These are phyloP conservation scores for Cladosporium halotolerans DNA, from an alignment of 2,329 filamentous ascomycete genomes.

Conservation along the genomic window DNA sequence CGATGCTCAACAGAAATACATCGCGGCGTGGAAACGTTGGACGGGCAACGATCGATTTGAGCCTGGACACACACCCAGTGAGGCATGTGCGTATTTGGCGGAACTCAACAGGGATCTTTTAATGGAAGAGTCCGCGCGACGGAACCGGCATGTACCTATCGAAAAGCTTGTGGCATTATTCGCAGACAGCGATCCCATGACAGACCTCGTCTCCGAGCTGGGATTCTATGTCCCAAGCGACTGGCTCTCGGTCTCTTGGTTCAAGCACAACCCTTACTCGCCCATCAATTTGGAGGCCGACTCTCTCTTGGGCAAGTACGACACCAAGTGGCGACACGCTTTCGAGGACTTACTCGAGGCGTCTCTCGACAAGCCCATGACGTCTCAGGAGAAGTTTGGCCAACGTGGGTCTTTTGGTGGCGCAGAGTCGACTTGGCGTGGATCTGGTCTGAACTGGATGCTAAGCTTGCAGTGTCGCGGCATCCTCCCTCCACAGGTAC, in stretches of 20 bases:
- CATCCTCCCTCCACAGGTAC: constrained; percentile 26
- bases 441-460: constrained; percentile 32
- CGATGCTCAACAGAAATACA: no score
- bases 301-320: constrained; percentile 27
- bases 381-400: constrained; percentile 17
- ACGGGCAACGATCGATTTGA: background rate
- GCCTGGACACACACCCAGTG: no score
- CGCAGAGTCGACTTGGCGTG: constrained; percentile 21
- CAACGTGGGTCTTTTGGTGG: constrained; percentile 14
- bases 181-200: constrained; percentile 15
- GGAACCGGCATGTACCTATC: constrained; percentile 20
- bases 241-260: constrained; percentile 33
- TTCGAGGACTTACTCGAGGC: constrained; percentile 54
- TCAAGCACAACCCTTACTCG: constrained; percentile 46
- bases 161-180: constrained; percentile 25
- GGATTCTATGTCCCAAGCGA: background rate
- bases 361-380: constrained; percentile 30
- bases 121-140: constrained; percentile 19
- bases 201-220: background rate
- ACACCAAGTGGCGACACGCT: constrained; percentile 48
- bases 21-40: constrained; percentile 10
- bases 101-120: constrained; percentile 9
- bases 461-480: constrained; percentile 30
- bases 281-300: constrained; percentile 49
- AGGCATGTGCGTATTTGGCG: no score